Evolutionary conservation across 2,329 filamentous ascomycete genomes (phyloP), one percentile per base, ranked within the genome.

Genomic region (Elsinoe australis): DNA sequence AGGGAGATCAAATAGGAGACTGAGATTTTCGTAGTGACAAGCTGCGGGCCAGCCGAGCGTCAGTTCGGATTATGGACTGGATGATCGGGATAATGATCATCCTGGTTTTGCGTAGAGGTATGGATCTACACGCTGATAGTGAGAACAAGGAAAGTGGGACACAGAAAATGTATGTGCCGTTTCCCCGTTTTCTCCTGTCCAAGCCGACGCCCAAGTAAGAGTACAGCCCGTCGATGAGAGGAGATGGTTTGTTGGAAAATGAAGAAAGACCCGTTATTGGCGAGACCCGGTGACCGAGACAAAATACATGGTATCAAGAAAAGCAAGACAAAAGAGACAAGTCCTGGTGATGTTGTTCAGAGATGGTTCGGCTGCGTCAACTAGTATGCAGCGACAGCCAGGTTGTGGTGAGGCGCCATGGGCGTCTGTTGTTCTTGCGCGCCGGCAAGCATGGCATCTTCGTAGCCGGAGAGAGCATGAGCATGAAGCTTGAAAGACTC

Each of bases 401-500:
- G 63, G 42, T 60, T 62, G 33, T 66, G 64, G 33, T 66, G 54
- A 49, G 67, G 60, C 58, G 69, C 63, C 26, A 65, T 64, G 21
- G 66, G 66, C 45, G 65, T 64, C 19, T 64, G 60, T 50, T 51
- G 47, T n/a, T 65, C 67, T 50, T 66, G 65, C 17, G 67, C 67
- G 49, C 68, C 67, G 12, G 69, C 66, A 36, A 71, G 69, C 58
- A 76, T 64, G 47, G 89, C 85, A 64, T 95, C 90, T 64, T 95
- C 88, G 62, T 95, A 96, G 66, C 90, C 89, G 56, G 90, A 80
- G 26, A 98, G 81, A 56, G 92, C 89, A 71, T 96, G 89, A 29
- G 89, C 86, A 69, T 96, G 90, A 51, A 95, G 80, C 64, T 94
- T 92, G 78, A 98, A 96, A 46, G 92, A 89, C 69, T 96, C 92